These are phyloP conservation scores for Amoebophrya sp. DNA, from an alignment of 169 alveolate genomes.

Conservation along the genomic window DNA sequence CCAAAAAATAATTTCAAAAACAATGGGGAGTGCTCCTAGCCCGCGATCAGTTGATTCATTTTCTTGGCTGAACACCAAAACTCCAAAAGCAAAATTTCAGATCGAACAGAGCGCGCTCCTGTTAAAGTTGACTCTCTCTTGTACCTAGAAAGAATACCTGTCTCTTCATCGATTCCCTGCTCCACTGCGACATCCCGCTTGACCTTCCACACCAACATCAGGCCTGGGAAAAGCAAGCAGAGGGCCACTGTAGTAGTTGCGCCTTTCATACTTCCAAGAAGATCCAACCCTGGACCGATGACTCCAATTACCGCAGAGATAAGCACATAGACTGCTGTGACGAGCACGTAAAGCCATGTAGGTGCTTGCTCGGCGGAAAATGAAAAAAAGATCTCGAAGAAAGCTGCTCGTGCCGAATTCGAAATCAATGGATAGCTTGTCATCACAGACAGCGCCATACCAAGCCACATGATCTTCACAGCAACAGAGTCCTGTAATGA, in stretches of 20 bases:
- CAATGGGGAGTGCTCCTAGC: no score
- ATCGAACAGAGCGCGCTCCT: no score
- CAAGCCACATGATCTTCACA: background rate
- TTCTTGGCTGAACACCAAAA: no score
- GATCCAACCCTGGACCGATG: background rate
- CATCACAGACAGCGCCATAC: slow-evolving; percentile 13
- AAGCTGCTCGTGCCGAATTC: background rate
- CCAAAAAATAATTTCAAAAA: no score
- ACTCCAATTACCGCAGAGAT: background rate
- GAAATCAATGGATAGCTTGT: background rate
- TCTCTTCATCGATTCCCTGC: no score
- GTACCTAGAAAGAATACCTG: background rate
- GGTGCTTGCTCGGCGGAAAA: background rate
- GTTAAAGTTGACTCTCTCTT: background rate
- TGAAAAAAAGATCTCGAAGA: background rate
- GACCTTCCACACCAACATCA: background rate
- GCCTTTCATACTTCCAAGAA: background rate
- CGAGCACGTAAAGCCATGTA: background rate
- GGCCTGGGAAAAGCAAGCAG: background rate
- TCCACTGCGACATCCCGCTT: background rate
- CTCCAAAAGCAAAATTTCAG: no score
- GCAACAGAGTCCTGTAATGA: background rate
- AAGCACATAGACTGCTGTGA: background rate
- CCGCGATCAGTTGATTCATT: no score
- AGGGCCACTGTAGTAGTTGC: background rate